Conservation (phyloP, 1,284 basidiomycete species). For the Microbotryum lychnidis-dioicae region DNA sequence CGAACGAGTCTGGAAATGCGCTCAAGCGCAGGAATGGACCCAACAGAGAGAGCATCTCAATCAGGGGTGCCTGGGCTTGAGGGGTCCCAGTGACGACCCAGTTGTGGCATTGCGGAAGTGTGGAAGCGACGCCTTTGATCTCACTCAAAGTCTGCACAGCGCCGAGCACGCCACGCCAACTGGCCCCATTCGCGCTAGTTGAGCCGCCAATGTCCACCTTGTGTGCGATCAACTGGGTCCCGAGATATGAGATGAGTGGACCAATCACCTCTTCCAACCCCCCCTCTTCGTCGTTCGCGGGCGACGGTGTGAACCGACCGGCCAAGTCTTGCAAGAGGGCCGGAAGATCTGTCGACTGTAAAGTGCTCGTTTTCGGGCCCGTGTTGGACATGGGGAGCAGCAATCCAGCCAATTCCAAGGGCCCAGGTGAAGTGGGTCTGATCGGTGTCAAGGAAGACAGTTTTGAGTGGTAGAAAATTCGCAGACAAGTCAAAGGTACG, state of each 20-base stretch:
- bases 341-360: constrained; percentile 41
- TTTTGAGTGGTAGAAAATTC: not conserved
- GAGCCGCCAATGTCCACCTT: constrained; percentile 30
- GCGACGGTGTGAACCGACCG: constrained; percentile 37
- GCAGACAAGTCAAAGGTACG: too few relatives aligned
- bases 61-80: constrained; percentile 38
- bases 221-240: constrained; percentile 17
- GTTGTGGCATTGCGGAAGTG: constrained; percentile 26
- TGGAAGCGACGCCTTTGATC: constrained; percentile 68
- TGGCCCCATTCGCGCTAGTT: constrained; percentile 41
- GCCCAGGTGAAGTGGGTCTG: constrained; percentile 55
- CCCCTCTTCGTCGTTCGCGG: constrained; percentile 36
- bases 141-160: constrained; percentile 73
- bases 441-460: not conserved
- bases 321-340: constrained; percentile 47
- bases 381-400: constrained; percentile 49
- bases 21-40: constrained; percentile 74
- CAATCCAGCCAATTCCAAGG: constrained; percentile 64
- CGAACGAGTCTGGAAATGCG: constrained; percentile 80
- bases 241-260: constrained; percentile 41
- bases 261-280: constrained; percentile 45
- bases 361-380: constrained; percentile 38
- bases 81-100: constrained; percentile 42
- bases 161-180: constrained; percentile 77
- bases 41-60: constrained; percentile 58